Evolutionary conservation across 345 rosid species (phyloP), one percentile per base, ranked within the genome.

Genomic region (Erodium maritimum): DNA sequence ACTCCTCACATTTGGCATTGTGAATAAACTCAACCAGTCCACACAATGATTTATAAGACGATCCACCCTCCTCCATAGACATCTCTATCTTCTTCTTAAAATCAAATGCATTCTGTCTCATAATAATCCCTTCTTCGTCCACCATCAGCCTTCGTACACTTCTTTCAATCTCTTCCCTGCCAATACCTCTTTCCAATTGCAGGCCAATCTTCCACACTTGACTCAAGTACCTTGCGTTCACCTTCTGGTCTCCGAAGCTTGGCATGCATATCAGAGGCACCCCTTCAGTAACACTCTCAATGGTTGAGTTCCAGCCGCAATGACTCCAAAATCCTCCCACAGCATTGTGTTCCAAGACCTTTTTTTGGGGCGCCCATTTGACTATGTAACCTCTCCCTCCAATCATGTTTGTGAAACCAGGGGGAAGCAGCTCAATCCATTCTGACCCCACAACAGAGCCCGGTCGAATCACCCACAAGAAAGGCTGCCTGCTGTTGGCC

Each of bases 261-360:
- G 72, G 73, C 37, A 21, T 59, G 54, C 72, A 71, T 2, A 66
- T 51, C 65, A 69, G 52, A 5, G 69, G 69, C 19, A 75, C 60
- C 5, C 73, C 66, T 71, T 67, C 65, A 3, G 56, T 57, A 21
- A 64, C 34, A 13, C 75, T 64, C 22, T 75, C 68, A 17, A 65
- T 22, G 16, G 71, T 68, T 1, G 68, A 68, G 54, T 68, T 71
- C 73, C 73, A 71, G 0, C 76, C 76, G 3, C 71, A 65, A 37
- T 71, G 76, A 50, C 63, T 71, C 69, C 69, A 75, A 55, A 68
- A 71, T 51, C 71, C 73, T 50, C 71, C 71, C 2, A 59, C 61
- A 4, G 79, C 65, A 18, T 18, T 55, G 21, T 71, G 74, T n/a
- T 56, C 69, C 45, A 75, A 20, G 25, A 69, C 74, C 54, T 68